Evolutionary conservation across 345 rosid genomes (phyloP).

Genomic region (Acer negundo): DNA sequence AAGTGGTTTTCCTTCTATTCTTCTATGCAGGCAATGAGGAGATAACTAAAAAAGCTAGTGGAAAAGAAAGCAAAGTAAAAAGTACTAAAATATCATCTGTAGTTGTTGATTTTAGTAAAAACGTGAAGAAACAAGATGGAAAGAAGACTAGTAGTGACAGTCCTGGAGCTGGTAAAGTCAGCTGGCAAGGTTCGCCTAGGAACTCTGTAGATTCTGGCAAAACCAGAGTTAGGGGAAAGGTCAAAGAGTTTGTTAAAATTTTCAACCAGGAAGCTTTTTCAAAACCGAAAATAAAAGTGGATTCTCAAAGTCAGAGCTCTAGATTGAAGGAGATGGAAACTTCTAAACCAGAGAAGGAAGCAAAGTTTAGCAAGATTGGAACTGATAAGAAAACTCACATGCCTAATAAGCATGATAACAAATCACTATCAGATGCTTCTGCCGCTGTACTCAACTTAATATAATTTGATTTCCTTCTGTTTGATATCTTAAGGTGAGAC

Average conservation of each 20-base stretch:
- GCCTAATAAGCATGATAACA: conserved; percentile 22
- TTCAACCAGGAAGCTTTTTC: conserved; percentile 63
- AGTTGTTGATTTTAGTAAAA: conserved; percentile 35
- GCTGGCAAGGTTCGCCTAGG: conserved; percentile 31
- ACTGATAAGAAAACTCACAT: conserved; percentile 28
- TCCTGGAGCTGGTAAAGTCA: conserved; percentile 32
- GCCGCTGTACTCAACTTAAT: conserved; percentile 29
- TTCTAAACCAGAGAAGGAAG: conserved; percentile 25
- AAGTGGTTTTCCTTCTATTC: conserved; percentile 11
- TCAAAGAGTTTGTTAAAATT: conserved; percentile 75
- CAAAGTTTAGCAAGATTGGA: conserved; percentile 24
- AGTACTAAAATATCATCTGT: conserved; percentile 27
- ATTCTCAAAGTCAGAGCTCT: conserved; percentile 42
- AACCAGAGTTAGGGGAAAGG: conserved; percentile 55
- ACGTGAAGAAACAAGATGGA: conserved; percentile 40
- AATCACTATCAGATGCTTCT: conserved; percentile 26
- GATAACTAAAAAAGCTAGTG: conserved; percentile 22
- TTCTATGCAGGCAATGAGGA: conserved; percentile 43
- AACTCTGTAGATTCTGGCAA: conserved; percentile 36
- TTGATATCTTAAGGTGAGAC: background rate
- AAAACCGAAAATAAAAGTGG: conserved; percentile 28
- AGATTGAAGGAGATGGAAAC: conserved; percentile 38
- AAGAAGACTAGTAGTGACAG: conserved; percentile 24
- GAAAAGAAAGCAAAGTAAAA: conserved; percentile 41
- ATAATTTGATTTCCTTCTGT: background rate